Evolutionary conservation across 768 basidiomycete genomes (phyloP).

Genomic region (Mrakia blollopis): DNA sequence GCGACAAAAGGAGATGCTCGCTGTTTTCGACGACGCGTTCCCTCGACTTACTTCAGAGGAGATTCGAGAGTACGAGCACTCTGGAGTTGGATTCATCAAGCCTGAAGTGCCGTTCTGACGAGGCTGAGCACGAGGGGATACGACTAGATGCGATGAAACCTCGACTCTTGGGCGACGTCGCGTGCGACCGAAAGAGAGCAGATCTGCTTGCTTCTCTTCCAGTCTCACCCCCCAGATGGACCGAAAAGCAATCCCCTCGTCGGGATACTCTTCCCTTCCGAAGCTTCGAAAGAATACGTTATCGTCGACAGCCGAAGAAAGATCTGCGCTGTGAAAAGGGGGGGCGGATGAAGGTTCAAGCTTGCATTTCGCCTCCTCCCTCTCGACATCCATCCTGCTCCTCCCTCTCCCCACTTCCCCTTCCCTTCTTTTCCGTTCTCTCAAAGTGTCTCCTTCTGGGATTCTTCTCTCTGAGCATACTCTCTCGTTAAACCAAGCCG

Average conservation of each 20-base stretch:
- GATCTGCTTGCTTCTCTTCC: no score
- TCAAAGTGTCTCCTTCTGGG: slow-evolving; percentile 16
- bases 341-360: no score
- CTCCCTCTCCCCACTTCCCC: neutral
- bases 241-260: no score
- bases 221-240: no score
- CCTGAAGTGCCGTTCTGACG: neutral
- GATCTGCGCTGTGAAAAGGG: no score
- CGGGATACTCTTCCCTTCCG: no score
- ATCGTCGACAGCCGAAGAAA: no score
- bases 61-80: slow-evolving; percentile 21
- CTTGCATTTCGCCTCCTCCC: no score
- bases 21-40: slow-evolving; percentile 14
- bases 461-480: neutral
- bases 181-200: neutral
- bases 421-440: neutral
- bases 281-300: no score
- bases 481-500: neutral
- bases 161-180: neutral
- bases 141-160: neutral
- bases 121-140: neutral
- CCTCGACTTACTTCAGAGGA: slow-evolving; percentile 12
- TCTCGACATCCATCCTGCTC: neutral
- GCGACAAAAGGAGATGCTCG: slow-evolving; percentile 24
- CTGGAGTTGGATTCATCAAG: neutral